phyloP scores from a whole-genome alignment of 306 rosid species.

The Dryas drummondii region DNA sequence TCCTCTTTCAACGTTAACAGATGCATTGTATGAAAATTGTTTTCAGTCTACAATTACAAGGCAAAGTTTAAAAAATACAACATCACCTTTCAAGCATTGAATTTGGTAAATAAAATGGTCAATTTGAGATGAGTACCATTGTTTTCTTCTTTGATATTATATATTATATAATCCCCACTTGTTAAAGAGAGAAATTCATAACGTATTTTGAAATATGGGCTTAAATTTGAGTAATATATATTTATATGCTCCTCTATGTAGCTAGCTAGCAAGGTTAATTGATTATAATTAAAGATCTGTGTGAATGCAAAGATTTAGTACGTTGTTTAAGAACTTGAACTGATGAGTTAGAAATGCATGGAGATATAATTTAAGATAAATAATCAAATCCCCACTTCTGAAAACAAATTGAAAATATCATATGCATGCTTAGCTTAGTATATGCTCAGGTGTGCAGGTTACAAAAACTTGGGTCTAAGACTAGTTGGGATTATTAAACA shows the following conservation, averaged over 20 bases:
- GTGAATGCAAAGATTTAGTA: slow-evolving; percentile 13
- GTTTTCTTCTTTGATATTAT: neutral
- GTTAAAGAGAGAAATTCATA: neutral
- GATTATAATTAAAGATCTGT: neutral
- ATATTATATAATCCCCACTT: slow-evolving; percentile 15
- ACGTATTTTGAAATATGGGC: neutral
- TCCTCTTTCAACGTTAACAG: neutral
- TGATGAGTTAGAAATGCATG: neutral
- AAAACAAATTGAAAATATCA: neutral
- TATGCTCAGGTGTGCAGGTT: slow-evolving; percentile 4
- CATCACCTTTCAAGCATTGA: too few species aligned
- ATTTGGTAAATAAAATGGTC: neutral
- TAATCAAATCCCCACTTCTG: slow-evolving; percentile 12
- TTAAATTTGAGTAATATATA: neutral
- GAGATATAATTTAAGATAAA: neutral
- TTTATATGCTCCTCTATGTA: neutral
- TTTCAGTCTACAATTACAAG: neutral
- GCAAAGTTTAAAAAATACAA: neutral
- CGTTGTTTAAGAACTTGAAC: slow-evolving; percentile 3
- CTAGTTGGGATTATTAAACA: neutral
- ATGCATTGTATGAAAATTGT: slow-evolving; percentile 18
- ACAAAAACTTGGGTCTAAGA: neutral
- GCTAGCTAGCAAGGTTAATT: neutral
- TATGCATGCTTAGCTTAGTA: neutral
- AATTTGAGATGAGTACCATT: neutral